These are phyloP conservation scores for Sugiyamaella pinicola DNA, from an alignment of 1,139 yeast genomes.

Conservation along the genomic window DNA sequence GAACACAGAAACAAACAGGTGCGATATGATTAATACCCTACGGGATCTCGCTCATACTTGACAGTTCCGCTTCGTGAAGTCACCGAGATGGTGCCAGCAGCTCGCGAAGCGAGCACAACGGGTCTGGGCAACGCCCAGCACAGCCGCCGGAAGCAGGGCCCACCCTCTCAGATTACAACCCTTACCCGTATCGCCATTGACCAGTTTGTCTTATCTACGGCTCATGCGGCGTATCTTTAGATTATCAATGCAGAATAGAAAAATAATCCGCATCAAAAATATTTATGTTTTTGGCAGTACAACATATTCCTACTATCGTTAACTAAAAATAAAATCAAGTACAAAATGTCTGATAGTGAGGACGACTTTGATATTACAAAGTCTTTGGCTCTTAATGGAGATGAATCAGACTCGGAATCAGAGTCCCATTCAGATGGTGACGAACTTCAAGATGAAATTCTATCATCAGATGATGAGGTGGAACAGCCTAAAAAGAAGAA, in stretches of 20 bases:
- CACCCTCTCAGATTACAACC: too few species aligned
- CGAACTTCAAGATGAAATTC: constrained; percentile 61
- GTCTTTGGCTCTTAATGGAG: constrained; percentile 55
- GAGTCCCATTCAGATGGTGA: constrained; percentile 41
- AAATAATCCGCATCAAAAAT: constrained; percentile 6
- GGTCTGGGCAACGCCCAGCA: too few species aligned
- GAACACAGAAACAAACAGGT: too few species aligned
- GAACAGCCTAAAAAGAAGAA: constrained; percentile 31
- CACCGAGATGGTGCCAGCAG: too few species aligned
- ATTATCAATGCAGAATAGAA: neutral
- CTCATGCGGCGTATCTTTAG: neutral
- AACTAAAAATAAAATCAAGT: too few species aligned
- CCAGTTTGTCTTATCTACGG: neutral
- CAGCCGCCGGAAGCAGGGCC: too few species aligned
- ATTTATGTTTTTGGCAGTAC: neutral
- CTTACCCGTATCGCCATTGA: neutral
- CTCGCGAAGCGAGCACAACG: too few species aligned
- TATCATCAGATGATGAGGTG: constrained; percentile 50
- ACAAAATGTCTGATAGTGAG: constrained; percentile 47
- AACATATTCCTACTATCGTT: too few species aligned
- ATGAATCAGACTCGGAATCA: constrained; percentile 44
- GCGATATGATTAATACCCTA: too few species aligned
- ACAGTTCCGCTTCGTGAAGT: too few species aligned
- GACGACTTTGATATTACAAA: constrained; percentile 71
- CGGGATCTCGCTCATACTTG: too few species aligned